These are phyloP conservation scores for Eleusine indica DNA, from an alignment of 176 grass and related monocot genomes.

Conservation along the genomic window DNA sequence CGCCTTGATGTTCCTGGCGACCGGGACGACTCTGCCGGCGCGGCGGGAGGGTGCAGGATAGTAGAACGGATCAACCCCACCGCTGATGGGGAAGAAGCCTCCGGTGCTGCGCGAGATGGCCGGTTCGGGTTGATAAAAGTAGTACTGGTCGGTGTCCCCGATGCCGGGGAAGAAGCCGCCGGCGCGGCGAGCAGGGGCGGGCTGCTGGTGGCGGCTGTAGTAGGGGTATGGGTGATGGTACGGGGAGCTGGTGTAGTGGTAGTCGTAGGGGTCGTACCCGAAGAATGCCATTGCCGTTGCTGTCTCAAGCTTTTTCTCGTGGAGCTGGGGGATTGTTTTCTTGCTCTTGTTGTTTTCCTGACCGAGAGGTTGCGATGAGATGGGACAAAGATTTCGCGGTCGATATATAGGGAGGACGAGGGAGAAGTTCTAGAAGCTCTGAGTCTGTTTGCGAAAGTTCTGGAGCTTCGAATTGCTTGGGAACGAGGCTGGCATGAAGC, in stretches of 20 bases:
- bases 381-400: background rate
- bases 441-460: constrained; percentile 8
- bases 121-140: background rate
- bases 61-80: background rate
- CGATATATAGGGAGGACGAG: background rate
- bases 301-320: background rate
- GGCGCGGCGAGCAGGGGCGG: background rate
- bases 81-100: background rate
- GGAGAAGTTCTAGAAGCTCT: background rate
- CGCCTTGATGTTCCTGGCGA: background rate
- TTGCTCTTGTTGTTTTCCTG: background rate
- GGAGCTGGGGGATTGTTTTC: background rate
- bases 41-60: background rate
- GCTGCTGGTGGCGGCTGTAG: background rate
- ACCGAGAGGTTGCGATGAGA: background rate
- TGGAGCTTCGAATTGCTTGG: background rate
- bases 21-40: background rate
- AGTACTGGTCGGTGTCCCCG: background rate
- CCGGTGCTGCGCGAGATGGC: background rate
- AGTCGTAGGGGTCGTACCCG: constrained; percentile 37
- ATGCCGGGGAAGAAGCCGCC: constrained; percentile 4
- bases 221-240: background rate
- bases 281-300: constrained; percentile 41
- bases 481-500: background rate
- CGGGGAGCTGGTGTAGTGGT: constrained; percentile 33